Evolutionary conservation across 306 rosid genomes (phyloP).

Genomic region (Hylodesmum podocarpum): DNA sequence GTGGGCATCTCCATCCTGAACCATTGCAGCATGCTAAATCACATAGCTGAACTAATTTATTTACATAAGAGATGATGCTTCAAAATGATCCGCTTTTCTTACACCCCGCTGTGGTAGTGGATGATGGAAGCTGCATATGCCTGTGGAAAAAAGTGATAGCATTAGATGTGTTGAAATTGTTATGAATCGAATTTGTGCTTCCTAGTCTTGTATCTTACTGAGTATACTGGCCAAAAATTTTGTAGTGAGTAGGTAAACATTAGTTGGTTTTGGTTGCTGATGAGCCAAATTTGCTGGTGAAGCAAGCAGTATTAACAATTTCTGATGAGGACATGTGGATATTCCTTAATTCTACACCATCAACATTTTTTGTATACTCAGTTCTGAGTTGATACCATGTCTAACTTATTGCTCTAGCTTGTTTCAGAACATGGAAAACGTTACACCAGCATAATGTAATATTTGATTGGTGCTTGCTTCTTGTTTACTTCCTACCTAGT

Average conservation of each 20-base stretch:
- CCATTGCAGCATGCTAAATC: conserved; percentile 12
- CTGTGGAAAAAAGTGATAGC: background rate
- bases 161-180: background rate
- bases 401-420: background rate
- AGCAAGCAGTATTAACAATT: background rate
- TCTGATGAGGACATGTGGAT: background rate
- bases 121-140: background rate
- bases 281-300: conserved; percentile 21
- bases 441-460: background rate
- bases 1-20: conserved; percentile 54
- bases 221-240: conserved; percentile 17
- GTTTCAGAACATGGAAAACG: background rate
- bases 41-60: background rate
- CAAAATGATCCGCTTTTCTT: background rate
- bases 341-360: background rate
- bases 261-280: conserved; percentile 14
- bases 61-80: conserved; percentile 11
- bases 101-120: background rate
- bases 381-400: background rate
- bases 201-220: background rate
- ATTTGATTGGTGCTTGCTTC: background rate
- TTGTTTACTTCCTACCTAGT: background rate
- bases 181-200: background rate
- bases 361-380: background rate
- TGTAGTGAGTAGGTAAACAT: background rate